Conservation (phyloP, 2,329 filamentous ascomycete genomes). For the Colletotrichum tabaci region DNA sequence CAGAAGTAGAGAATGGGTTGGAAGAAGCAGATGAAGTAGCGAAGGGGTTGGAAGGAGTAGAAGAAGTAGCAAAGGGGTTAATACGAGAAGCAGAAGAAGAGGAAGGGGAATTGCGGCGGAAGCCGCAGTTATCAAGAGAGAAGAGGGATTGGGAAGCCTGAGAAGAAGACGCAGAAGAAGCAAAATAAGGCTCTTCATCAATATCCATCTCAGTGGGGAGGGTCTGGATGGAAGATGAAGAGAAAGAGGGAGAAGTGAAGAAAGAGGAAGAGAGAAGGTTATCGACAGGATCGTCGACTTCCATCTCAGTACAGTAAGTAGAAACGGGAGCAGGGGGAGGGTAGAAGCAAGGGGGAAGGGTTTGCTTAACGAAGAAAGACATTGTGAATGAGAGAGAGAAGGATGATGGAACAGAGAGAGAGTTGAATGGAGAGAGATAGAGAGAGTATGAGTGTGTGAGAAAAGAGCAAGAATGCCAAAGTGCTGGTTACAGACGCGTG, state of each 20-base stretch:
- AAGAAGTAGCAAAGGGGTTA: not conserved
- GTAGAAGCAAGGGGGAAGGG: not conserved
- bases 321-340: not conserved
- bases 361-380: not conserved
- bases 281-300: not conserved
- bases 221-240: not conserved
- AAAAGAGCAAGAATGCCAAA: no score
- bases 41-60: no score
- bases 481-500: not conserved
- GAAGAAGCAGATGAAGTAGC: not conserved
- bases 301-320: not conserved
- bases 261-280: not conserved
- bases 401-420: no score
- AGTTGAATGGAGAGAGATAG: no score
- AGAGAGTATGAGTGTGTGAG: no score
- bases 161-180: not conserved
- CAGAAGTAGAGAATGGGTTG: not conserved
- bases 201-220: conserved; percentile 5
- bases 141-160: not conserved
- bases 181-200: not conserved
- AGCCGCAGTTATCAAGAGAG: not conserved
- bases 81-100: not conserved
- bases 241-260: not conserved
- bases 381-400: not conserved
- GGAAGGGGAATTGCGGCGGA: not conserved